phyloP scores from a whole-genome alignment of 495 filamentous ascomycete genomes.

The Aspergillus carlsbadensis region DNA sequence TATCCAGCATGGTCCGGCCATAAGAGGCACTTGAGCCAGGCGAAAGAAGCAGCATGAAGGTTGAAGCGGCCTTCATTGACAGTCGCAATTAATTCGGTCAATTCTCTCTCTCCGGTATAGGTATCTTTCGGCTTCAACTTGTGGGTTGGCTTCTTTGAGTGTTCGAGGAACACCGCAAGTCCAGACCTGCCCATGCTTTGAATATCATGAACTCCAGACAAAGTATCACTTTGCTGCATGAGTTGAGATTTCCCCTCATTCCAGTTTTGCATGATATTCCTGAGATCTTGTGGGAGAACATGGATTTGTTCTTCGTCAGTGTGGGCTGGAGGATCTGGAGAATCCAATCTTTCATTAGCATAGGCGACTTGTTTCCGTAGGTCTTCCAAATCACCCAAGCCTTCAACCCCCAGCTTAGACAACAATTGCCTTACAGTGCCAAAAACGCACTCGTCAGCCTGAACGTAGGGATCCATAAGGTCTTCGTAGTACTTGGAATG shows the following conservation, averaged over 20 bases:
- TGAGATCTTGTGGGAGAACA: slow-evolving; percentile 51
- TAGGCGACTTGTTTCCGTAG: slow-evolving; percentile 32
- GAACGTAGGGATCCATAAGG: slow-evolving; percentile 63
- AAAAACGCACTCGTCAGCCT: slow-evolving; percentile 77
- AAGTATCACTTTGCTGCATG: slow-evolving; percentile 53
- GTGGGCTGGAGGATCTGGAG: slow-evolving; percentile 9
- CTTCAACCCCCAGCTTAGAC: slow-evolving; percentile 62
- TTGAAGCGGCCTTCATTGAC: slow-evolving; percentile 57
- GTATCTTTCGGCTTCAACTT: slow-evolving; percentile 47
- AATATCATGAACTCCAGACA: slow-evolving; percentile 46
- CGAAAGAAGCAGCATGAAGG: slow-evolving; percentile 61
- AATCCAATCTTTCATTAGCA: slow-evolving; percentile 18
- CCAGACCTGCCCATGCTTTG: slow-evolving; percentile 53
- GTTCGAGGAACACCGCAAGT: slow-evolving; percentile 75
- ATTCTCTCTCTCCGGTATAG: slow-evolving; percentile 55
- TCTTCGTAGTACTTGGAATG: slow-evolving; percentile 69
- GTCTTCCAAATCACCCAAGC: slow-evolving; percentile 41
- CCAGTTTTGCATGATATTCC: slow-evolving; percentile 54
- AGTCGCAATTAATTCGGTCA: slow-evolving; percentile 53
- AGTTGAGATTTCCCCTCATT: slow-evolving; percentile 58
- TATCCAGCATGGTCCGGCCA: too few relatives aligned
- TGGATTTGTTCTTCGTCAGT: slow-evolving; percentile 21
- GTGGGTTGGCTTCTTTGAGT: slow-evolving; percentile 63
- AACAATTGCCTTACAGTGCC: slow-evolving; percentile 64
- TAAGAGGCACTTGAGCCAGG: slow-evolving; percentile 63